phyloP scores from a whole-genome alignment of 768 basidiomycete genomes.

The Collybia sp. region DNA sequence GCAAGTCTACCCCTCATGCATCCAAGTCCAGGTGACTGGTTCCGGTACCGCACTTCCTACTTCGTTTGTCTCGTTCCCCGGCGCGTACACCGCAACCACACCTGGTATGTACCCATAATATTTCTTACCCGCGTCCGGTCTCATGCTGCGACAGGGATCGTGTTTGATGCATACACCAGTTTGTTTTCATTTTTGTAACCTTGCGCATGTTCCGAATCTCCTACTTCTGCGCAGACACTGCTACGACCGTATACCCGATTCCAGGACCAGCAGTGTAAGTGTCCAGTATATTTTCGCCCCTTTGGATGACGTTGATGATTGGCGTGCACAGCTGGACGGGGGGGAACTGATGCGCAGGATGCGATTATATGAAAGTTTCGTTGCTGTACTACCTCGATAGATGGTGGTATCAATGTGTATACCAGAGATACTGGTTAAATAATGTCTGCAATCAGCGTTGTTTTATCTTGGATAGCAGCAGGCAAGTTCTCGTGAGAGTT shows the following conservation, averaged over 20 bases:
- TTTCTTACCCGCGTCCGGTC: background rate
- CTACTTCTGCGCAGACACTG: constrained; percentile 16
- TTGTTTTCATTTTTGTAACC: constrained; percentile 12
- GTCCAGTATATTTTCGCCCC: background rate
- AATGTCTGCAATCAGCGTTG: no score
- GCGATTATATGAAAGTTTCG: background rate
- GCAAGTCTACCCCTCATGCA: constrained; percentile 41
- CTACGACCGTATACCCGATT: constrained; percentile 32
- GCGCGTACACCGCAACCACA: constrained; percentile 33
- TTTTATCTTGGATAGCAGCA: no score
- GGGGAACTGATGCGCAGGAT: constrained; percentile 8
- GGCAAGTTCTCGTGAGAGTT: no score
- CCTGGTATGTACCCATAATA: constrained; percentile 14
- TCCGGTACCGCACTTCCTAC: constrained; percentile 38
- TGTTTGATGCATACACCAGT: constrained; percentile 31
- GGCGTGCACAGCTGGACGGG: constrained; percentile 13
- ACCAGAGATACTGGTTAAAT: no score
- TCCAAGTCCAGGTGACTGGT: constrained; percentile 41
- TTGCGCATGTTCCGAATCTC: constrained; percentile 5
- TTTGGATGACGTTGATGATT: background rate
- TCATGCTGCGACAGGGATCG: constrained; percentile 16
- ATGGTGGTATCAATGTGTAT: no score
- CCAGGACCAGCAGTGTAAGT: constrained; percentile 38
- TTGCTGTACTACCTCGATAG: no score
- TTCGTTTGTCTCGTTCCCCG: constrained; percentile 45